phyloP scores from a whole-genome alignment of 306 rosid genomes.

The Pueraria montana region DNA sequence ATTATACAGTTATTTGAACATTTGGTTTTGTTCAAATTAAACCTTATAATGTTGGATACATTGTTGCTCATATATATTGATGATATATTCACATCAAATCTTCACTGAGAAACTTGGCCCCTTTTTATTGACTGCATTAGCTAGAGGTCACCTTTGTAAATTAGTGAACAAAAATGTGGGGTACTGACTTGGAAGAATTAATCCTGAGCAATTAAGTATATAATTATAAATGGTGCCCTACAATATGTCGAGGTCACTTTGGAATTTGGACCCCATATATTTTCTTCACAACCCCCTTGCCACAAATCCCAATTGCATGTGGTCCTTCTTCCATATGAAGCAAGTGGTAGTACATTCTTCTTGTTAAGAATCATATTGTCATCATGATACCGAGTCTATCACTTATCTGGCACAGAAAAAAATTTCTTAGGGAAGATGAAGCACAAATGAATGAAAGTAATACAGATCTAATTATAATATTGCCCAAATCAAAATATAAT shows the following conservation, averaged over 20 bases:
- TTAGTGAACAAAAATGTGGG: constrained; percentile 26
- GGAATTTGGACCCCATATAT: constrained; percentile 39
- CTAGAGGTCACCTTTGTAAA: neutral
- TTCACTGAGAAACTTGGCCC: constrained; percentile 1
- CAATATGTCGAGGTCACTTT: constrained; percentile 38
- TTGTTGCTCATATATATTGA: neutral
- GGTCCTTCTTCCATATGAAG: constrained; percentile 33
- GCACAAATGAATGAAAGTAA: neutral
- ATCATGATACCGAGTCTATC: neutral
- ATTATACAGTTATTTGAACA: neutral
- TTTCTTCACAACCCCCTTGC: constrained; percentile 33
- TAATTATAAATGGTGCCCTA: constrained; percentile 35
- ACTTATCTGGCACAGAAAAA: neutral
- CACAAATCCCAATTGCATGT: constrained; percentile 34
- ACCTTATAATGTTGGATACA: neutral
- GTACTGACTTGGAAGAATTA: constrained; percentile 16
- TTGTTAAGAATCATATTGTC: constrained; percentile 19
- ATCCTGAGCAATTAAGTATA: constrained; percentile 16
- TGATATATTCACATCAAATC: constrained; percentile 10
- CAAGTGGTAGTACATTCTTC: constrained; percentile 35
- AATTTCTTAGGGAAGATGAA: neutral
- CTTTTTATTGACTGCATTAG: constrained; percentile 1
- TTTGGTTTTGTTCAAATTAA: neutral
- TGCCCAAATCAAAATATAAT: neutral
- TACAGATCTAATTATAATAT: neutral